Evolutionary conservation across 169 alveolate species (phyloP), one percentile per base, ranked within the genome.

Genomic region (Plasmodium gaboni): DNA sequence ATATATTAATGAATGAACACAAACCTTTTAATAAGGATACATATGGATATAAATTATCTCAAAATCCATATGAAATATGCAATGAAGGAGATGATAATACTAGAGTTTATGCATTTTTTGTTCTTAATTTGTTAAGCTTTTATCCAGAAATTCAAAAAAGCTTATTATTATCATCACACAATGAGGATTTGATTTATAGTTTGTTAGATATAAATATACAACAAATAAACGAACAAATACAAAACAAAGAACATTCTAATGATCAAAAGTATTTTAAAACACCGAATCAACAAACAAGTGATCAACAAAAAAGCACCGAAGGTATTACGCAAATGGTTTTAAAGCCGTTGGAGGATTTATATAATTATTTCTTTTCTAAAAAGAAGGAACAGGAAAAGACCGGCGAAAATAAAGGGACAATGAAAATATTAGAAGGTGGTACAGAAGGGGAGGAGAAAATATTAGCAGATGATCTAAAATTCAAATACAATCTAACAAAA

Each of bases 31-130:
- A 42, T 68, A 76, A 67, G n/a, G 86, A 68, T 69, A 65, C 91
- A 4, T 55, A 55, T 44, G 91, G 91, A 15, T 83, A 83, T 69
- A 70, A 53, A 83, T 24, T 69, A 38, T 38, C 73, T 38, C 65
- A 55, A 19, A 48, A 69, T 9, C 74, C 83, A 22, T 32, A 83
- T 55, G 51, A 53, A 38, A 2, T 8, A 42, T 53, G 44, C 22
- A 69, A 48, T 50, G 91, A 83, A 69, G 91, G 91, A 17, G 91
- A 83, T n/a, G 86, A 83, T 55, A 83, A 83, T 46, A 83, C 83
- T 19, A 83, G 32, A 70, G 57, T 83, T 5, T 83, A 69, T 46
- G 22, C 85, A 0, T 83, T 83, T 38, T 83, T 83, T 70, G 91
- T 83, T 22, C 61, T 83, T n/a, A 68, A 32, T 59, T 42, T 83